Evolutionary conservation across 2,329 filamentous ascomycete genomes (phyloP).

Genomic region (Zymoseptoria ardabiliae): DNA sequence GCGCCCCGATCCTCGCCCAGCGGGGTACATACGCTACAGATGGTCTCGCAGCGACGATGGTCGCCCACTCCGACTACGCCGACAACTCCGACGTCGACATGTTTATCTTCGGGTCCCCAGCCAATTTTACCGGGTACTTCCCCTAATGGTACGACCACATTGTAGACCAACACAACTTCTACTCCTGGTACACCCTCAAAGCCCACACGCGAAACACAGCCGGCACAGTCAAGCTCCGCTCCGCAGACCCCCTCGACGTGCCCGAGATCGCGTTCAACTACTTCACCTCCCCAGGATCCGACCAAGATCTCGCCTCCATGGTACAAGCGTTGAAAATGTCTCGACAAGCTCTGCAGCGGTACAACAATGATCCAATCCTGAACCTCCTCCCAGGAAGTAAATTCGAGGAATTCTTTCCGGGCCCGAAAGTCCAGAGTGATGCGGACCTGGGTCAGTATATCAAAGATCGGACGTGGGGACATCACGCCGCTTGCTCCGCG

Average conservation of each 20-base stretch:
- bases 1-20: conserved; percentile 23
- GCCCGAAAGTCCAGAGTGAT: conserved; percentile 35
- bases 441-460: conserved; percentile 43
- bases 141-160: conserved; percentile 45
- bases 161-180: conserved; percentile 38
- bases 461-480: conserved; percentile 47
- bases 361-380: conserved; percentile 16
- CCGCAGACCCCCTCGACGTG: conserved; percentile 55
- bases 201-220: conserved; percentile 54
- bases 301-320: conserved; percentile 43
- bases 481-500: conserved; percentile 51
- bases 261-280: conserved; percentile 59
- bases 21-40: conserved; percentile 43
- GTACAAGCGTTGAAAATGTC: conserved; percentile 50
- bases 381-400: conserved; percentile 35
- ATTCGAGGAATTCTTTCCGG: conserved; percentile 40
- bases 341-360: conserved; percentile 28
- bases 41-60: conserved; percentile 48
- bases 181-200: conserved; percentile 50
- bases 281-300: conserved; percentile 33
- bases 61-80: conserved; percentile 33
- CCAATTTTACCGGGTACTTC: conserved; percentile 50
- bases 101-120: conserved; percentile 49
- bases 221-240: conserved; percentile 55
- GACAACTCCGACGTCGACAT: conserved; percentile 45